Evolutionary conservation across 495 filamentous ascomycete species (phyloP).

Genomic region (Chaetomidium leptoderma): DNA sequence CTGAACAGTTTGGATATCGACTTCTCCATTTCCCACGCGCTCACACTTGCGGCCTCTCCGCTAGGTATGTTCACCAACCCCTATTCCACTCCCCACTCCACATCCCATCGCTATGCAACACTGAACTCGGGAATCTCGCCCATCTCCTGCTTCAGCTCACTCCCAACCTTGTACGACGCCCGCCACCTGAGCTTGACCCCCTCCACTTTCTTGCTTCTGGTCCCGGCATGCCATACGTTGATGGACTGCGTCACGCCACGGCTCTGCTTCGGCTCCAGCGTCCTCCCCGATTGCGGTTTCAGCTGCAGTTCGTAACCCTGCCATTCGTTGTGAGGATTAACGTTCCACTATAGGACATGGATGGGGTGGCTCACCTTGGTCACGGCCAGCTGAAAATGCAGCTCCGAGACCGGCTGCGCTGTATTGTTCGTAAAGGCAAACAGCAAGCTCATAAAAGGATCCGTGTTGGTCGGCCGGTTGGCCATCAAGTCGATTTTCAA

Average conservation of each 20-base stretch:
- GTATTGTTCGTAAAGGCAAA: slow-evolving; percentile 79
- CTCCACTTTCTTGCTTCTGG: slow-evolving; percentile 65
- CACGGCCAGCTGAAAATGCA: slow-evolving; percentile 89
- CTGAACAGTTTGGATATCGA: neutral
- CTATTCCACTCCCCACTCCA: neutral
- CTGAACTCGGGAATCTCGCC: slow-evolving; percentile 85
- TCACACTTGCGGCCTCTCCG: neutral
- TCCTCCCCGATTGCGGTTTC: slow-evolving; percentile 75
- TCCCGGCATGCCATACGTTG: slow-evolving; percentile 59
- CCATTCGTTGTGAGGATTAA: neutral
- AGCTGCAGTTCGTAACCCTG: slow-evolving; percentile 78
- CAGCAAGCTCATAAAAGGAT: slow-evolving; percentile 55
- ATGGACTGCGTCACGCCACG: slow-evolving; percentile 81
- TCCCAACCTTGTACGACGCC: slow-evolving; percentile 68
- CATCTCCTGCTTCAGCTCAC: slow-evolving; percentile 63
- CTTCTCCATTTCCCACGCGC: no score
- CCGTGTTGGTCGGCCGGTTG: slow-evolving; percentile 39
- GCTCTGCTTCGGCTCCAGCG: slow-evolving; percentile 65
- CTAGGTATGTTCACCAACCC: no score
- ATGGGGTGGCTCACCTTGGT: slow-evolving; percentile 65
- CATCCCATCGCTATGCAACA: slow-evolving; percentile 45
- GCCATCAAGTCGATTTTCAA: slow-evolving; percentile 53
- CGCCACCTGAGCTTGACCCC: slow-evolving; percentile 85
- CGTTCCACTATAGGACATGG: no score
- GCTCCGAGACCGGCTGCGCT: slow-evolving; percentile 62